Percentiles rank a stretch among this genome's conserved stretches.
Conservation (phyloP, 345 rosid genomes). For the Diplotaxis tenuifolia region DNA sequence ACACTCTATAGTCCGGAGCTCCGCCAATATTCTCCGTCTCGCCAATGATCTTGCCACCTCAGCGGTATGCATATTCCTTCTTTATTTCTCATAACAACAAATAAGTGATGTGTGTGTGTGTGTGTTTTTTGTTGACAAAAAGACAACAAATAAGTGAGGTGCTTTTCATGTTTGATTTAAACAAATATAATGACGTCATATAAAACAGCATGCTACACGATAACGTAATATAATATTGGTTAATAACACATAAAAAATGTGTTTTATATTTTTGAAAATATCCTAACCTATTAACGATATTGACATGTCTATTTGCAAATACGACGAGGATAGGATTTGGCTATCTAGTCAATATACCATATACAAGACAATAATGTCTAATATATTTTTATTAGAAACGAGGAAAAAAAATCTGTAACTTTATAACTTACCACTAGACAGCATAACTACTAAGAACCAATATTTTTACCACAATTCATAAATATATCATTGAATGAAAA, state of each 20-base stretch:
- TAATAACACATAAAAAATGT: not conserved
- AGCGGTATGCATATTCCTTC: constrained; percentile 21
- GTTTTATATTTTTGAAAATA: not conserved
- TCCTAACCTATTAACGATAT: not conserved
- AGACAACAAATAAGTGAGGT: too few relatives aligned
- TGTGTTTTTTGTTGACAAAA: too few relatives aligned
- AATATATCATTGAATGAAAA: not conserved
- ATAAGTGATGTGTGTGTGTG: not conserved
- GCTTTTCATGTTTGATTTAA: not conserved
- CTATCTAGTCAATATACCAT: not conserved
- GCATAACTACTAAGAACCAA: too few relatives aligned
- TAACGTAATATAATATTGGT: not conserved
- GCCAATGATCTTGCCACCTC: constrained; percentile 45
- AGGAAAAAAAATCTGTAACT: not conserved
- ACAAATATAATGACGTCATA: not conserved
- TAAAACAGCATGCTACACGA: not conserved
- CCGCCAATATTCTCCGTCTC: constrained; percentile 33
- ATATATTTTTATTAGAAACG: not conserved
- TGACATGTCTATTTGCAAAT: not conserved
- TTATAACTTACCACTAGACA: not conserved
- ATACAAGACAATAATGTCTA: not conserved
- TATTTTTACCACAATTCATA: too few relatives aligned
- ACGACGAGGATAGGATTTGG: not conserved
- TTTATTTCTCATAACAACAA: not conserved
- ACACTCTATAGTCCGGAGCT: constrained; percentile 16